These are phyloP conservation scores for Magnusiomyces sp. DNA, from an alignment of 1,139 yeast genomes.

Conservation along the genomic window DNA sequence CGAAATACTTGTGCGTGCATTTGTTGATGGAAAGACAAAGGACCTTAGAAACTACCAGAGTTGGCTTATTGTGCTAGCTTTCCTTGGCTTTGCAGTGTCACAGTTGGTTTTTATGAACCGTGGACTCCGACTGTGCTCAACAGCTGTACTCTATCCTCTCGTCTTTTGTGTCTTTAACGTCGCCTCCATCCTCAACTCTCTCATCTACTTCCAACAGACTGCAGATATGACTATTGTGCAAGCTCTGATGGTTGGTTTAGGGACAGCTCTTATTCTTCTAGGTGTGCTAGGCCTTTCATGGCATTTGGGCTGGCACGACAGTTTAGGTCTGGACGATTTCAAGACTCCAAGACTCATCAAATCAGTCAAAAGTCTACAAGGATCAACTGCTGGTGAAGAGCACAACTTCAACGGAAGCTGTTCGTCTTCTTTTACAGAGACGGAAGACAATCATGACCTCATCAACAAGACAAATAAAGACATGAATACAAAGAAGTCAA, in stretches of 20 bases:
- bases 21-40: slow-evolving; percentile 24
- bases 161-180: slow-evolving; percentile 80
- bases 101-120: slow-evolving; percentile 69
- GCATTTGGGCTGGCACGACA: slow-evolving; percentile 24
- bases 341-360: too few species aligned
- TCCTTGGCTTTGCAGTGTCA: slow-evolving; percentile 60
- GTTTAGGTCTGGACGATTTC: slow-evolving; percentile 10
- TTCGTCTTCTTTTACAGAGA: too few species aligned
- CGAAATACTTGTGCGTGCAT: slow-evolving; percentile 44
- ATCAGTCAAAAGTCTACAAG: too few species aligned
- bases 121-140: slow-evolving; percentile 64
- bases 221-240: slow-evolving; percentile 34
- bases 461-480: too few species aligned
- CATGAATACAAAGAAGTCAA: too few species aligned
- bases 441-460: too few species aligned
- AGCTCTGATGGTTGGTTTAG: slow-evolving; percentile 41
- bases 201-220: slow-evolving; percentile 53
- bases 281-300: slow-evolving; percentile 51
- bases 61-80: slow-evolving; percentile 46
- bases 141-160: slow-evolving; percentile 74
- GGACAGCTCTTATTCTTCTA: slow-evolving; percentile 41
- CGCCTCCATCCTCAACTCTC: slow-evolving; percentile 63
- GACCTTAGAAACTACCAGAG: slow-evolving; percentile 33
- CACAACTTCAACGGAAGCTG: too few species aligned
- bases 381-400: too few species aligned